Conservation (phyloP, 2,329 filamentous ascomycete genomes). For the Arachnomyces sp. region DNA sequence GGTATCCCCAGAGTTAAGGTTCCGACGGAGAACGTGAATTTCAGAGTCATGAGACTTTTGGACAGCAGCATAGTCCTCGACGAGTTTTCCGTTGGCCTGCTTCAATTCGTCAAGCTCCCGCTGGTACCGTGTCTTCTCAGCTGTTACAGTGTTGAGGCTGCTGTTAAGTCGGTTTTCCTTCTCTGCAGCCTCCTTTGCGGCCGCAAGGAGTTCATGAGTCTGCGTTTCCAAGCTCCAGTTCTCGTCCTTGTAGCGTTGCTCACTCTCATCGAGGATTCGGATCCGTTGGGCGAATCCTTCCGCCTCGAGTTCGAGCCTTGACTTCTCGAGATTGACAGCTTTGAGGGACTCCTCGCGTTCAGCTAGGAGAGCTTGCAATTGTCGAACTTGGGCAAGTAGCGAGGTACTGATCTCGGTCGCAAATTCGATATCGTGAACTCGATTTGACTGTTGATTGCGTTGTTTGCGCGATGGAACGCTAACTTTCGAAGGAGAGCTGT, state of each 20-base stretch:
- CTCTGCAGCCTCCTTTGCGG: constrained; percentile 67
- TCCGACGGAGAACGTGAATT: constrained; percentile 72
- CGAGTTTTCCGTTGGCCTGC: constrained; percentile 65
- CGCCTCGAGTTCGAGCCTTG: constrained; percentile 71
- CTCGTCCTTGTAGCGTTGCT: constrained; percentile 94
- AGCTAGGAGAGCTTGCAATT: constrained; percentile 72
- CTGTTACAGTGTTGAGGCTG: constrained; percentile 57
- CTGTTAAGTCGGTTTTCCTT: constrained; percentile 75
- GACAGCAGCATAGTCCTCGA: constrained; percentile 67
- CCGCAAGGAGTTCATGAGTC: constrained; percentile 69
- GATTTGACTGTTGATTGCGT: constrained; percentile 78
- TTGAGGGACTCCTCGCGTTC: constrained; percentile 85
- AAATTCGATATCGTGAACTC: constrained; percentile 93
- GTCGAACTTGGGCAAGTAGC: constrained; percentile 84
- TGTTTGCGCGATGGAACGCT: constrained; percentile 79
- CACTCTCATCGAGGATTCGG: constrained; percentile 79
- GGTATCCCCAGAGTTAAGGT: constrained; percentile 65
- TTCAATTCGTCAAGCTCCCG: constrained; percentile 88
- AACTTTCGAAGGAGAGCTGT: constrained; percentile 80
- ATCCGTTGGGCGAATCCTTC: constrained; percentile 73
- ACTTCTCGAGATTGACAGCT: constrained; percentile 63
- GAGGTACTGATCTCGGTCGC: constrained; percentile 97
- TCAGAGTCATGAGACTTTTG: constrained; percentile 86
- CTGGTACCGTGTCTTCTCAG: constrained; percentile 69
- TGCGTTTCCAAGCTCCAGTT: constrained; percentile 97